Conservation (phyloP, 208 protist genomes). For the Leptomonas seymouri region DNA sequence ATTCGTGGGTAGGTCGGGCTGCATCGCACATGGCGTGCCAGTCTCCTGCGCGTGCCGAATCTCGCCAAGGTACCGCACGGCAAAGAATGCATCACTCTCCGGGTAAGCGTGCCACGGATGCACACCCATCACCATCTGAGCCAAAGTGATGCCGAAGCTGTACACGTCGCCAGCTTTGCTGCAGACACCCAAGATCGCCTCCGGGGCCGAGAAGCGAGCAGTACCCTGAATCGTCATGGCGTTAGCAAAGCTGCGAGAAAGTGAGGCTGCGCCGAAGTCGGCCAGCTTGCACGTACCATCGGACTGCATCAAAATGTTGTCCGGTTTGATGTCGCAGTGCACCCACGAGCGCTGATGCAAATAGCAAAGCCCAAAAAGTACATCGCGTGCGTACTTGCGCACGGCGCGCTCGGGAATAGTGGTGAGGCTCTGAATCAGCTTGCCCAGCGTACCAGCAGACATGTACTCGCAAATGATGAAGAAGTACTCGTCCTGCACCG, state of each 20-base stretch:
- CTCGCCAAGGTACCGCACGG: constrained; percentile 44
- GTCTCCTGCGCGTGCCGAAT: constrained; percentile 35
- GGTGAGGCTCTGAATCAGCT: constrained; percentile 52
- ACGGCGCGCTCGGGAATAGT: constrained; percentile 49
- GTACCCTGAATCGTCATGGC: constrained; percentile 56
- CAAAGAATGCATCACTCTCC: constrained; percentile 54
- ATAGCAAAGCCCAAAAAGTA: constrained; percentile 80
- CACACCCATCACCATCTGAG: constrained; percentile 64
- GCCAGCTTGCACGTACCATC: constrained; percentile 87
- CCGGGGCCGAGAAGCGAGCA: constrained; percentile 77
- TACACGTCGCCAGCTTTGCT: constrained; percentile 73
- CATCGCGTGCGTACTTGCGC: constrained; percentile 62
- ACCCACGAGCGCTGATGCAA: constrained; percentile 81
- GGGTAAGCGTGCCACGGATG: constrained; percentile 61
- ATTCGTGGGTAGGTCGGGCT: constrained; percentile 39
- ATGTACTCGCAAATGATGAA: constrained; percentile 89
- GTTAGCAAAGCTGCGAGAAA: constrained; percentile 47
- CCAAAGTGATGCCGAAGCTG: constrained; percentile 86
- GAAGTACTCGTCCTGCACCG: constrained; percentile 59
- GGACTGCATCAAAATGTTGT: constrained; percentile 85
- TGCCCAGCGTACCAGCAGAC: constrained; percentile 72
- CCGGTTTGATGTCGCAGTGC: constrained; percentile 93
- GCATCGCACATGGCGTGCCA: constrained; percentile 40
- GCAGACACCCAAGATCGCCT: constrained; percentile 58
- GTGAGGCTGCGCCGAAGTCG: constrained; percentile 86